Evolutionary conservation across 768 basidiomycete genomes (phyloP), one percentile per base, ranked within the genome.

Genomic region (Mrakia hoshinonis): DNA sequence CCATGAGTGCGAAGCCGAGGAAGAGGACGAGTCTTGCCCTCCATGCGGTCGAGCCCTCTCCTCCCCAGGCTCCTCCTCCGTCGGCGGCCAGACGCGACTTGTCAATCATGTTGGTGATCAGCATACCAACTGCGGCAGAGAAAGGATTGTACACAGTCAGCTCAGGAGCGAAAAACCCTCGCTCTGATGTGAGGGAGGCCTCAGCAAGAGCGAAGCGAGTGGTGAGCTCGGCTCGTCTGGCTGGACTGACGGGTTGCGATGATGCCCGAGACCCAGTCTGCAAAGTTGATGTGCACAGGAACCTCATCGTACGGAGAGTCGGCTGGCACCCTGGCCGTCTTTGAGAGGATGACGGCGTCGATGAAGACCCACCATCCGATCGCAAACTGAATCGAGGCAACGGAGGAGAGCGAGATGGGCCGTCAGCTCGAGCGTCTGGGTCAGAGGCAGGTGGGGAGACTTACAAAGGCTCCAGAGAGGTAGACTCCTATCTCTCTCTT

Each of bases 231-330:
- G n/a, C n/a, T n/a, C n/a, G n/a, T n/a, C n/a, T n/a, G n/a, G n/a
- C n/a, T n/a, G n/a, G 36, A 79, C 80, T 65, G 51, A 80, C 80
- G 81, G 38, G 96, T 85, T 9, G 91, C 92, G 80, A 89, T 92
- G 75, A 98, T 86, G 26, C 94, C 95, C 0, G 95, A 92, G n/a
- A 96, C 82, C 96, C 96, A 99, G 82, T 98, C 96, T 68, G 92
- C 87, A 78, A 97, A 96, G 15, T 85, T 82, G 78, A 99, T 90
- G 76, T 92, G 92, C 15, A 89, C 86, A 11, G 87, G 88, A 1
- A 86, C 82, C 0, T 86, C 85, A 65, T 86, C 83, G 75, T 88
- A 84, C 2, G 89, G 88, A 4, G 87, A 84, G 48, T 85, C 87
- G 74, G 85, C 85, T 3, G 91, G 89, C 0, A 90, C 81, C 67